These are phyloP conservation scores for Penicillium bialowiezense DNA, from an alignment of 495 filamentous ascomycete genomes.

Conservation along the genomic window DNA sequence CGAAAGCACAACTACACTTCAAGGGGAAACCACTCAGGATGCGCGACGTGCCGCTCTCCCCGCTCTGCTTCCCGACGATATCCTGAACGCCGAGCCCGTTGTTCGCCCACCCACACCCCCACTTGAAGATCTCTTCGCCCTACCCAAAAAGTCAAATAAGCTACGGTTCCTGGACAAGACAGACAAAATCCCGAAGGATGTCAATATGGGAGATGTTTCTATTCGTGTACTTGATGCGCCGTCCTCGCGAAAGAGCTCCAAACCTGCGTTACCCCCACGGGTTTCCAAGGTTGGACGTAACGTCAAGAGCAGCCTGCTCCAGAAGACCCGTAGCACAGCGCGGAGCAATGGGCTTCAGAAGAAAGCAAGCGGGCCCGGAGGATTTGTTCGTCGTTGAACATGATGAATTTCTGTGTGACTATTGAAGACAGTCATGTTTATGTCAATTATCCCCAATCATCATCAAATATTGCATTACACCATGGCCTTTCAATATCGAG, in stretches of 20 bases:
- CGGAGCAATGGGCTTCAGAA: constrained; percentile 40
- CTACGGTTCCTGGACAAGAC: constrained; percentile 49
- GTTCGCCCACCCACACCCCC: constrained; percentile 40
- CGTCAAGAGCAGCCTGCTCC: constrained; percentile 49
- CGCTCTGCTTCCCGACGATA: constrained; percentile 51
- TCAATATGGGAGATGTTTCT: constrained; percentile 48
- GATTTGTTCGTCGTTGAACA: constrained; percentile 43
- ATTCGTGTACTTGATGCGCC: constrained; percentile 51
- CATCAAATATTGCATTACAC: background rate
- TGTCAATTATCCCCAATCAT: background rate
- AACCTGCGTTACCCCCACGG: constrained; percentile 46
- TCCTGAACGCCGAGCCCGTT: constrained; percentile 46
- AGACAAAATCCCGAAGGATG: constrained; percentile 53
- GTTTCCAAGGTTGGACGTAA: constrained; percentile 44
- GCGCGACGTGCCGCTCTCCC: constrained; percentile 40
- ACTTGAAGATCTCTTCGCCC: constrained; percentile 20
- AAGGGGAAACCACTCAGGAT: constrained; percentile 42
- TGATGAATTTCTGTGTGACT: constrained; percentile 14
- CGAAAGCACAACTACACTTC: constrained; percentile 41
- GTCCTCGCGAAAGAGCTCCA: constrained; percentile 28
- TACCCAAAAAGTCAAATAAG: constrained; percentile 40
- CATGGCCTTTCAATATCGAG: background rate
- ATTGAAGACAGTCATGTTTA: background rate
- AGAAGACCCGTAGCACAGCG: constrained; percentile 34
- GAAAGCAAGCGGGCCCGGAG: constrained; percentile 31